Evolutionary conservation across 2,329 filamentous ascomycete species (phyloP).

Genomic region (Fusarium armeniacum): DNA sequence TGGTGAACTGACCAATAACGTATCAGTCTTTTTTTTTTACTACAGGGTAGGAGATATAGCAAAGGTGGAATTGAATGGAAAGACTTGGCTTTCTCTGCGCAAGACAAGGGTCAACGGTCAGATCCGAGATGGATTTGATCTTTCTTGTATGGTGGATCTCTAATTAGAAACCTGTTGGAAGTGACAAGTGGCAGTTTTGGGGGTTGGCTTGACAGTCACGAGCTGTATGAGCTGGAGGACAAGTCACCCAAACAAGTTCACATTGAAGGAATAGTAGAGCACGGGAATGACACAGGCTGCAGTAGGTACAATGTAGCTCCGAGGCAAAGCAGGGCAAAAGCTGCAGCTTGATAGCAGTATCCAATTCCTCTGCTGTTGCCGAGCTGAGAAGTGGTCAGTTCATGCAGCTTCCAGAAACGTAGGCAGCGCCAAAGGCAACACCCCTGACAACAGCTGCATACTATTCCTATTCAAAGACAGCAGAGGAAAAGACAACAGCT

Average conservation of each 20-base stretch:
- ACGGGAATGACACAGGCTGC: neutral
- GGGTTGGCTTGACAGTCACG: conserved; percentile 8
- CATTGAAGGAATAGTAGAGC: neutral
- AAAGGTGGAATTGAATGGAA: conserved; percentile 14
- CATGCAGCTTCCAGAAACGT: conserved; percentile 38
- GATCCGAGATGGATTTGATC: conserved; percentile 8
- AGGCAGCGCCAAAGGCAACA: conserved; percentile 16
- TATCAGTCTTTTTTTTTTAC: conserved; percentile 5
- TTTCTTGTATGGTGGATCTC: conserved; percentile 12
- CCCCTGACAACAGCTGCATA: conserved; percentile 15
- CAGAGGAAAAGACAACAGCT: conserved; percentile 16
- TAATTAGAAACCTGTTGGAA: conserved; percentile 23
- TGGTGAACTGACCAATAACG: conserved; percentile 24
- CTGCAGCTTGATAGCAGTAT: conserved; percentile 23
- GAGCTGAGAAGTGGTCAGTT: conserved; percentile 43
- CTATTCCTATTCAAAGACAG: neutral
- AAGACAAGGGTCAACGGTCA: conserved; percentile 23
- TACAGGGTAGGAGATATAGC: conserved; percentile 33
- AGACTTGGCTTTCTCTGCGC: conserved; percentile 10
- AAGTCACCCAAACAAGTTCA: conserved; percentile 9
- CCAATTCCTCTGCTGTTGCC: conserved; percentile 16
- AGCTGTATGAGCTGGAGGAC: conserved; percentile 7
- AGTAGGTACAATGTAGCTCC: conserved; percentile 13
- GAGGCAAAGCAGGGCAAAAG: conserved; percentile 19
- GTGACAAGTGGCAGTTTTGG: conserved; percentile 29